These are phyloP conservation scores for Neonothopanus nambi DNA, from an alignment of 1,284 basidiomycete species.

Conservation along the genomic window DNA sequence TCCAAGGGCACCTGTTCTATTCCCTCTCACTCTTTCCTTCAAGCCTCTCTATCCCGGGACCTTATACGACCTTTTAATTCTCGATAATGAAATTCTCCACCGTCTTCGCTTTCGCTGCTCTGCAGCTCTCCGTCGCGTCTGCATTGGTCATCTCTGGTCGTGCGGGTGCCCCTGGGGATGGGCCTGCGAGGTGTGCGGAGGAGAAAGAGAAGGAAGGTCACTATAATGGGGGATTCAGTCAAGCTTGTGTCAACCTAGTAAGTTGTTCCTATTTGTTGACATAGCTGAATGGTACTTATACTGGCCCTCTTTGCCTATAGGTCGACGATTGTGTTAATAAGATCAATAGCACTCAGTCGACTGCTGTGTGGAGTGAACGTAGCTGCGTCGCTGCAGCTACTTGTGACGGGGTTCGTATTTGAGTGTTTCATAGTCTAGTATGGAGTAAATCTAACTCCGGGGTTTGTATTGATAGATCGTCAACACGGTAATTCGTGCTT, in stretches of 20 bases:
- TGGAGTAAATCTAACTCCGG: no score
- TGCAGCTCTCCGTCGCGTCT: background rate
- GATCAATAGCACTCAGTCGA: background rate
- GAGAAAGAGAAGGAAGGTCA: background rate
- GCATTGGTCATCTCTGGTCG: background rate
- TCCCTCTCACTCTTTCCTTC: no score
- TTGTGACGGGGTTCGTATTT: background rate
- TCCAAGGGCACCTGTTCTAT: no score
- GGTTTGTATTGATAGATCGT: no score
- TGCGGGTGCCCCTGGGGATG: background rate
- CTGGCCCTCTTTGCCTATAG: background rate
- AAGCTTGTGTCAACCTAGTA: background rate
- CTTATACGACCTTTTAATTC: no score
- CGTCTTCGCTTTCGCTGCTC: background rate
- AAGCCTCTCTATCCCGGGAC: no score
- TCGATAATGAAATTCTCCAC: conserved; percentile 2
- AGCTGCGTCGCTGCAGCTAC: conserved; percentile 7
- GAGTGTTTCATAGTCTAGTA: no score
- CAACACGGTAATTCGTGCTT: background rate
- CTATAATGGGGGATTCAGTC: conserved; percentile 1
- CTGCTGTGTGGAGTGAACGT: background rate
- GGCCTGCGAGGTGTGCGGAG: background rate
- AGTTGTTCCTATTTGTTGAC: no score
- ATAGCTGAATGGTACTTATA: no score
- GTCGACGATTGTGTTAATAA: background rate